Base-by-base conservation (phyloP, 1,284 basidiomycete genomes). In the Limonomyces culmigenus region DNA sequence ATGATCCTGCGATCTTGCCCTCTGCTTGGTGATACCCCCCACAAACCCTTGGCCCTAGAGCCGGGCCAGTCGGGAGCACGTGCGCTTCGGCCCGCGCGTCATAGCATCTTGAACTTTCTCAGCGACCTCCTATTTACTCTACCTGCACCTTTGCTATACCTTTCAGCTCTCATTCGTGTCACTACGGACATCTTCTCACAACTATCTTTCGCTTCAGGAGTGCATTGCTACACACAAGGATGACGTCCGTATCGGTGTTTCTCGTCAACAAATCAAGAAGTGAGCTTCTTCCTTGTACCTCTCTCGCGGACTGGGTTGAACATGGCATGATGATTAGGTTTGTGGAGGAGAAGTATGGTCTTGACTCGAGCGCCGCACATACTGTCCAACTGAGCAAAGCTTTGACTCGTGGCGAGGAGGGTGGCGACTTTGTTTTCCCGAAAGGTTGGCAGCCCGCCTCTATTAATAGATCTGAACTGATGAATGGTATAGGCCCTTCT, bases 261-360 rank as follows among this genome's bases (percentile, higher is more conserved):
- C 87, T 47, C 81, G 89, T 39, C 84, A 80, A 41, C 75, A 80
- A 51, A 87, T 95, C 62, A 93, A 93, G 73, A 92, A 88, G 88
- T 79, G 52, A 37, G 46, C 43, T 41, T 27, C 32, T 40, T 38
- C 31, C 38, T 30, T 36, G 13, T 16, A 20, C 18, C 16, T 10
- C 11, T 36, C 15, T 17, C 35, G 30, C 19, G 11, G 3, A 3
- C n/a, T 13, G 16, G 34, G 36, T 38, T 15, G 6, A 17, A 6
- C 16, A 17, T 8, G 11, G 10, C 25, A 21, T 32, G 19, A 29
- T 8, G 10, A 23, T 35, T 34, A 55, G 84, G 62, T 91, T 59
- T 54, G 76, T 89, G 32, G 84, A 86, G 54, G 66, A 70, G 41
- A 70, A 63, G 47, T 89, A 88, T 62, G 74, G 77, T 50, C 62